These are phyloP conservation scores for Syzygium aromaticum DNA, from an alignment of 345 rosid species.

Conservation along the genomic window DNA sequence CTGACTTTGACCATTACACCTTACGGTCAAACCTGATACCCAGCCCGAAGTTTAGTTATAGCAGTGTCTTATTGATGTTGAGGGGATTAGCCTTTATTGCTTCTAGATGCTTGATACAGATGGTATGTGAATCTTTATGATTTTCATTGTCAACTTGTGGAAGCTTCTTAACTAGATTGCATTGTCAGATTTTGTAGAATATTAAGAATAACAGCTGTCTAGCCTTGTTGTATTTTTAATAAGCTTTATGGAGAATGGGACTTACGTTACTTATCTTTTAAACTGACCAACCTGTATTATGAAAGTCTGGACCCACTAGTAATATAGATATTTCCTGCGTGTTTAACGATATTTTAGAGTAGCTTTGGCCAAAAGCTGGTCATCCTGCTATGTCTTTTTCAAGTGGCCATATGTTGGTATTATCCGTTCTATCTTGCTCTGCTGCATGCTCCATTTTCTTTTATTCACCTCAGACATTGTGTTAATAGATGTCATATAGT, in stretches of 20 bases:
- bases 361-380: not conserved
- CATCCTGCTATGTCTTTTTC: not conserved
- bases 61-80: not conserved
- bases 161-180: not conserved
- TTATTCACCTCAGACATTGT: not conserved
- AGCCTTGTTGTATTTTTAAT: not conserved
- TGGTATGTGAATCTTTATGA: not conserved
- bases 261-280: not conserved
- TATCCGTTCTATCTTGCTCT: not conserved
- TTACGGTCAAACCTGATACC: not conserved
- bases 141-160: not conserved
- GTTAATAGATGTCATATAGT: not conserved
- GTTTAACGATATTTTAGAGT: not conserved
- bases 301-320: not conserved
- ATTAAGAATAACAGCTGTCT: not conserved
- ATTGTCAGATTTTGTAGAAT: not conserved
- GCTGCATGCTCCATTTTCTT: not conserved
- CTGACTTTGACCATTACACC: not conserved
- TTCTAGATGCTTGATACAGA: not conserved
- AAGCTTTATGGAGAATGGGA: not conserved
- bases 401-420: not conserved
- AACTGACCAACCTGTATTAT: not conserved
- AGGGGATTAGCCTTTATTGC: not conserved
- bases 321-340: not conserved
- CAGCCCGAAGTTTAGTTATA: not conserved